Conservation (phyloP, 2,329 filamentous ascomycete species). For the Chaetomium strumarium region DNA sequence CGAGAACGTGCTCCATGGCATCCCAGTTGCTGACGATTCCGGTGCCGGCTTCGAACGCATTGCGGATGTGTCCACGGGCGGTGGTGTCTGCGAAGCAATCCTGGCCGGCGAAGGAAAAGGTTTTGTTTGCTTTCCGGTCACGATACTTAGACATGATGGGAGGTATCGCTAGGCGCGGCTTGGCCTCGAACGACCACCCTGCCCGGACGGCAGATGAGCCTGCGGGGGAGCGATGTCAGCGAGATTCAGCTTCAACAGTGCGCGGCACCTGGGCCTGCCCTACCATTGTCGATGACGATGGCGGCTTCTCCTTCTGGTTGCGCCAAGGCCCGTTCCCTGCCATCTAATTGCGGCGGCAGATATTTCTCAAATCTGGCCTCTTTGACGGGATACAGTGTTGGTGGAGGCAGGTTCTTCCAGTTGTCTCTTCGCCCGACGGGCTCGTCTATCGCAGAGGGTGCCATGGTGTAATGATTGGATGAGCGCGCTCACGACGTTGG, state of each 20-base stretch:
- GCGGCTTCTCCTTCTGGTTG: conserved; percentile 54
- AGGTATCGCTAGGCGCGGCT: conserved; percentile 73
- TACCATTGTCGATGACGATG: conserved; percentile 98
- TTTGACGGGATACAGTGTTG: conserved; percentile 55
- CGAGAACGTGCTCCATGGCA: conserved; percentile 87
- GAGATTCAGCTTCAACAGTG: neutral
- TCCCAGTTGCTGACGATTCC: conserved; percentile 97
- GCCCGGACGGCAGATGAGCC: conserved; percentile 85
- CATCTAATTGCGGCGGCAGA: conserved; percentile 53
- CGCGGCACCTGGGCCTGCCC: conserved; percentile 13
- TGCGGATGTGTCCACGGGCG: conserved; percentile 81
- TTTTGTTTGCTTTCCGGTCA: conserved; percentile 87
- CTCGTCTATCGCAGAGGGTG: conserved; percentile 48
- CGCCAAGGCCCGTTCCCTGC: conserved; percentile 62
- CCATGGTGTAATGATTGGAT: conserved; percentile 34
- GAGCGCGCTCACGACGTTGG: neutral
- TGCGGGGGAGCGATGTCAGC: conserved; percentile 34
- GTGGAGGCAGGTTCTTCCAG: conserved; percentile 43
- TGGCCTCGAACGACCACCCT: conserved; percentile 88
- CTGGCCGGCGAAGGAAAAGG: conserved; percentile 83
- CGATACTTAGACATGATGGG: conserved; percentile 93
- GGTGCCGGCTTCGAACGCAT: conserved; percentile 83
- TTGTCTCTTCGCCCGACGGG: conserved; percentile 35
- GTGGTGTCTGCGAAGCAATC: conserved; percentile 95
- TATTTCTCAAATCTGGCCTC: conserved; percentile 56